Base-by-base conservation (phyloP, 1,284 basidiomycete genomes). In the Coniferiporia weirii region DNA sequence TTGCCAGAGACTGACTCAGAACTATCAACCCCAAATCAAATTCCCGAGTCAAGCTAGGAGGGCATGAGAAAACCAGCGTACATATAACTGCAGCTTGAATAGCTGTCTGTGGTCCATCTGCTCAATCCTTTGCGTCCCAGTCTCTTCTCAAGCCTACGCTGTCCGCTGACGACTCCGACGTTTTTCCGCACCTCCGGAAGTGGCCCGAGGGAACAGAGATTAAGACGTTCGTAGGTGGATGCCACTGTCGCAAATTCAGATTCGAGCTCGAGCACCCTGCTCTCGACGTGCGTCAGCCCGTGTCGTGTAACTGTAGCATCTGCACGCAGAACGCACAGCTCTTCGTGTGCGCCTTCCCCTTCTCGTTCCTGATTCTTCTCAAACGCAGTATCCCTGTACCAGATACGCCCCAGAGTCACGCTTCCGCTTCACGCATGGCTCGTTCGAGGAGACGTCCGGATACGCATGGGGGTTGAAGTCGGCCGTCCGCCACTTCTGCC, bases 271-370 rank as follows among this genome's bases (percentile, higher is more conserved):
- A 34, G 43, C 59, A 57, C 46, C 55, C 54, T 5, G 19, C 43
- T 6, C 56, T 61, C 19, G 60, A 61, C n/a, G 52, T 27, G 15
- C 12, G 17, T 12, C 49, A 20, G 20, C 45, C 62, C 45, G 32
- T 61, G 9, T 57, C 52, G 19, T 64, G 64, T 50, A 64, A 64
- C 38, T 63, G 64, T 34, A 63, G 57, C 13, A 35, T 60, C 9
- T 64, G 62, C 49, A 63, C 55, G 13, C 53, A 55, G 45, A 55
- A 32, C 3, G 64, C 57, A 10, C 59, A 49, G n/a, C 19, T 64
- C 32, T 32, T 57, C 19, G 47, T 63, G 63, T 63, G 20, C 20
- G 61, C 60, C 12, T 22, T 15, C 3, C 7, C 17, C 22, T 20
- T 51, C 35, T 34, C 36, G 12, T 34, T 20, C 13, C 7, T 19